Conservation (phyloP, 73 alveolate genomes). For the Breviolum minutum region DNA sequence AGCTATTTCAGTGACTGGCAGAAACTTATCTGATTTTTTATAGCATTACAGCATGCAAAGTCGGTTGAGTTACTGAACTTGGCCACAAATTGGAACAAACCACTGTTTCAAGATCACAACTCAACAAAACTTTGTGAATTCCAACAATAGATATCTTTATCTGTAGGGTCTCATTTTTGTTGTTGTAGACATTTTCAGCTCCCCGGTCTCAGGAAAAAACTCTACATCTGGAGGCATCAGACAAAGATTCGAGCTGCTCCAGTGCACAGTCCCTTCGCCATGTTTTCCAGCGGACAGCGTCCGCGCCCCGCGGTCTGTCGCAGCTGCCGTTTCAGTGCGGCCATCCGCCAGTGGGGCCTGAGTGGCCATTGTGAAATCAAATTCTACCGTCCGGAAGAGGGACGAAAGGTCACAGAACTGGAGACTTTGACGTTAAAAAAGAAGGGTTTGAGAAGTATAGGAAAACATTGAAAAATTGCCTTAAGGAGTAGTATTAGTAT, state of each 20-base stretch:
- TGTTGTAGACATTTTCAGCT: no score
- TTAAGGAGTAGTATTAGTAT: no score
- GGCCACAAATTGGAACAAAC: no score
- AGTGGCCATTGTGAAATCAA: background rate
- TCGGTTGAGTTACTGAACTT: no score
- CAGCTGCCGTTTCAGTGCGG: background rate
- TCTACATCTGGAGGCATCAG: slow-evolving; percentile 58
- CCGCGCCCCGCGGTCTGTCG: slow-evolving; percentile 13
- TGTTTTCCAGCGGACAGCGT: background rate
- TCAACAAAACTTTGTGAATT: background rate
- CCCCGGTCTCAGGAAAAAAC: background rate
- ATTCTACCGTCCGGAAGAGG: slow-evolving; percentile 36
- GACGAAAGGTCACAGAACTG: background rate
- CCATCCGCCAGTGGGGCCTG: slow-evolving; percentile 30
- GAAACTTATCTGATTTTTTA: background rate
- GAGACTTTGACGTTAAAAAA: background rate
- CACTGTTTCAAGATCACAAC: no score
- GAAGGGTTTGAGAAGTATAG: background rate
- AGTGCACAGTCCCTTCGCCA: background rate
- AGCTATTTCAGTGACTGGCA: slow-evolving; percentile 37
- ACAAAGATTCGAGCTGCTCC: background rate
- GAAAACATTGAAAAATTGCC: no score
- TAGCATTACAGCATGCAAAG: no score
- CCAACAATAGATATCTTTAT: background rate
- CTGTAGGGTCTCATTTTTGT: no score